phyloP scores from a whole-genome alignment of 2,329 filamentous ascomycete species.

The Monosporascus cannonballus region DNA sequence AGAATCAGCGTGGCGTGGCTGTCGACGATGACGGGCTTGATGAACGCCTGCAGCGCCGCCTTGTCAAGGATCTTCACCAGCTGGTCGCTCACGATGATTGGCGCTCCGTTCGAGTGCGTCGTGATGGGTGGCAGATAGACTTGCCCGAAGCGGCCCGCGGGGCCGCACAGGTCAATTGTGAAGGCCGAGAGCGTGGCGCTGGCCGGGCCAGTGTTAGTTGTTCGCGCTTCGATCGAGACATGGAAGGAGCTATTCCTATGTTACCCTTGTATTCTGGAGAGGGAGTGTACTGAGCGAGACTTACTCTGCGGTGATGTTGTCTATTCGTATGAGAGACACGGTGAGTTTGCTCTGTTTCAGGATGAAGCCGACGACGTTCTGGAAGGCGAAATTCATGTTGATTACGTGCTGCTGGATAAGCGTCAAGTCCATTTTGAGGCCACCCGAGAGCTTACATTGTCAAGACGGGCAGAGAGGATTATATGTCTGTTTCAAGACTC shows the following conservation, averaged over 20 bases:
- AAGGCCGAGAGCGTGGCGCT: constrained; percentile 10
- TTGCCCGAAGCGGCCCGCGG: constrained; percentile 15
- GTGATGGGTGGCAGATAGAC: constrained; percentile 16
- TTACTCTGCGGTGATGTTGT: constrained; percentile 23
- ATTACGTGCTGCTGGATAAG: constrained; percentile 8
- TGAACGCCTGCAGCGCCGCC: constrained; percentile 15
- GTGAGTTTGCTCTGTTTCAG: constrained; percentile 15
- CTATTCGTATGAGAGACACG: constrained; percentile 19
- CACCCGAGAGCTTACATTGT: too few species aligned
- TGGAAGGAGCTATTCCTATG: constrained; percentile 13
- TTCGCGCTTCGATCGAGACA: constrained; percentile 17
- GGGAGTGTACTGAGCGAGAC: background rate
- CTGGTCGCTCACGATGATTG: constrained; percentile 14
- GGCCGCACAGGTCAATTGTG: constrained; percentile 12
- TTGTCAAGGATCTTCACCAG: constrained; percentile 16
- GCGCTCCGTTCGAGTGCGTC: constrained; percentile 10
- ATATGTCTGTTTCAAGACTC: too few species aligned
- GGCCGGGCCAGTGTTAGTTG: constrained; percentile 15
- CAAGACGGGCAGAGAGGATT: too few species aligned
- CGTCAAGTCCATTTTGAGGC: background rate
- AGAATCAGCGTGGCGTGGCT: constrained; percentile 10
- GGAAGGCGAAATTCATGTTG: constrained; percentile 18
- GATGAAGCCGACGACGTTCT: constrained; percentile 12
- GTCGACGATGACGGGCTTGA: constrained; percentile 11
- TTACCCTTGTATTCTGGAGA: too few species aligned